Conservation (phyloP, 371 early-diverging fungal genomes). For the Gilbertella persicaria region DNA sequence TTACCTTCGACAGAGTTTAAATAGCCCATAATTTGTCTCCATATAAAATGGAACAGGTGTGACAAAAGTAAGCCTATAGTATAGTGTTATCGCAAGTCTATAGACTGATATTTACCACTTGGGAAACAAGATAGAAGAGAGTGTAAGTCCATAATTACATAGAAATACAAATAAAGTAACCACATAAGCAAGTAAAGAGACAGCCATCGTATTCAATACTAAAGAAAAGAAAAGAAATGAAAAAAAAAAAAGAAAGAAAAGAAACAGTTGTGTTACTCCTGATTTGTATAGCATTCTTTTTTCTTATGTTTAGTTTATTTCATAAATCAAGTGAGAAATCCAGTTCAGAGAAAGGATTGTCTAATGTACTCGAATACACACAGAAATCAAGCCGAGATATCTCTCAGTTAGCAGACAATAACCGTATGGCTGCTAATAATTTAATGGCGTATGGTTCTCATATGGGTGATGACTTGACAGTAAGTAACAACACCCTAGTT, state of each 20-base stretch:
- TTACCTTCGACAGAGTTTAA: conserved; percentile 46
- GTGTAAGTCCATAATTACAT: conserved; percentile 39
- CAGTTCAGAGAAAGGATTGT: conserved; percentile 29
- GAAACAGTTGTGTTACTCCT: too few species aligned
- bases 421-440: conserved; percentile 33
- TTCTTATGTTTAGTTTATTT: conserved; percentile 19
- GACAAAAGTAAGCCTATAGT: conserved; percentile 42
- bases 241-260: conserved; percentile 7
- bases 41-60: conserved; percentile 49
- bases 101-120: conserved; percentile 39
- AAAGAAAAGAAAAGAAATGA: conserved; percentile 9
- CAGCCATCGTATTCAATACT: conserved; percentile 28
- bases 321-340: conserved; percentile 19
- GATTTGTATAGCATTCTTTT: too few species aligned
- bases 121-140: conserved; percentile 36
- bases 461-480: conserved; percentile 42
- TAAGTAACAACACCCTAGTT: conserved; percentile 10
- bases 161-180: conserved; percentile 45
- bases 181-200: conserved; percentile 47
- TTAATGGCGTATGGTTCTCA: conserved; percentile 40
- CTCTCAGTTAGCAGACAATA: conserved; percentile 32
- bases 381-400: conserved; percentile 25
- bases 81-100: not conserved
- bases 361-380: conserved; percentile 26
- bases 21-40: conserved; percentile 51